Evolutionary conservation across 1,139 yeast genomes (phyloP).

Genomic region (Protomyces pachydermus): DNA sequence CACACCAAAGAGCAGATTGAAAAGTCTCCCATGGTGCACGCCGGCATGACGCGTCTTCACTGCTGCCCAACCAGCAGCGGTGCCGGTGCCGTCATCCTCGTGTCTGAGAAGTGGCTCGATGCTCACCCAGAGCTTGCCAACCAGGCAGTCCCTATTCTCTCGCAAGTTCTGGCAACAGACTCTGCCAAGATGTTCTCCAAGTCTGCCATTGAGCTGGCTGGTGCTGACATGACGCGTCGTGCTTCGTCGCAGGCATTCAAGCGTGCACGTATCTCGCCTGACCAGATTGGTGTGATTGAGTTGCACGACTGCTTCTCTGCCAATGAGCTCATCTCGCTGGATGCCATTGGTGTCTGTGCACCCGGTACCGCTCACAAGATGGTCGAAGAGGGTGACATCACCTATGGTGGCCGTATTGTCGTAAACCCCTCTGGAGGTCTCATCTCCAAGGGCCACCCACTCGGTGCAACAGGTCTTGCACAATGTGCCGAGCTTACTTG

Average conservation of each 20-base stretch:
- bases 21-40: conserved; percentile 35
- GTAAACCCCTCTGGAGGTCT: conserved; percentile 39
- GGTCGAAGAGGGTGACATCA: conserved; percentile 36
- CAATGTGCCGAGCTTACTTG: conserved; percentile 38
- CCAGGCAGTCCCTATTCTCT: conserved; percentile 38
- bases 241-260: conserved; percentile 34
- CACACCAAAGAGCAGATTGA: conserved; percentile 37
- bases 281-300: conserved; percentile 37
- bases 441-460: conserved; percentile 38
- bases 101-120: conserved; percentile 65
- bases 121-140: conserved; percentile 39
- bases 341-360: conserved; percentile 36
- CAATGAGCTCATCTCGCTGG: conserved; percentile 37
- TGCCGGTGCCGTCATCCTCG: conserved; percentile 76
- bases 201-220: conserved; percentile 36
- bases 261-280: conserved; percentile 34
- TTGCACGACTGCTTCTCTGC: conserved; percentile 39
- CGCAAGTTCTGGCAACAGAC: conserved; percentile 36
- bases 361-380: conserved; percentile 37
- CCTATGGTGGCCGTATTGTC: conserved; percentile 37
- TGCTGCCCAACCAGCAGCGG: conserved; percentile 54
- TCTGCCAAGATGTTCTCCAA: conserved; percentile 34
- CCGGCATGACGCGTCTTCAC: conserved; percentile 36
- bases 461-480: conserved; percentile 40
- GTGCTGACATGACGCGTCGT: conserved; percentile 35